A percentile compares a stretch with the other conserved stretches of the same genome.
phyloP scores from a whole-genome alignment of 805 yeast genomes.

The Metschnikowia kunwiensis region DNA sequence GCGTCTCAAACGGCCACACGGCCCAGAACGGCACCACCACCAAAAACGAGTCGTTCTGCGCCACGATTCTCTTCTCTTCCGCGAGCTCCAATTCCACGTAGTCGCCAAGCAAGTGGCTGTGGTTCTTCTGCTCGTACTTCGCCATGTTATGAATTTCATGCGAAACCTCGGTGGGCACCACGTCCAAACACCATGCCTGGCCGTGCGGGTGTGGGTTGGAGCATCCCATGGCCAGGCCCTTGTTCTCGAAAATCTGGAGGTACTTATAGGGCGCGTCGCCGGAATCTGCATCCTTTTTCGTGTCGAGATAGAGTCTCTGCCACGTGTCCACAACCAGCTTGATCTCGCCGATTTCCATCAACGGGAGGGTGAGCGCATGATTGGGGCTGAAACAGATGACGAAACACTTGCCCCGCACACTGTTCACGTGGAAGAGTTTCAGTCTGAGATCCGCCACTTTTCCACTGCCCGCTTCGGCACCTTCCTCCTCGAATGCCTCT shows the following conservation, averaged over 20 bases:
- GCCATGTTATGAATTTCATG: slow-evolving; percentile 52
- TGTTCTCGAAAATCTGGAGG: slow-evolving; percentile 72
- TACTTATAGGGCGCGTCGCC: slow-evolving; percentile 49
- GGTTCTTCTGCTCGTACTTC: slow-evolving; percentile 40
- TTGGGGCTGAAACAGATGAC: slow-evolving; percentile 73
- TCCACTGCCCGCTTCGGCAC: slow-evolving; percentile 3
- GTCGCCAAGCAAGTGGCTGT: slow-evolving; percentile 56
- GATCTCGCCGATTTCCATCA: slow-evolving; percentile 48
- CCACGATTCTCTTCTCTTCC: slow-evolving; percentile 51
- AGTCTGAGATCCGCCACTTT: slow-evolving; percentile 26
- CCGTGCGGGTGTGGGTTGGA: slow-evolving; percentile 83
- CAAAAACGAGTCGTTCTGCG: slow-evolving; percentile 58
- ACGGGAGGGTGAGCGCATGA: slow-evolving; percentile 64
- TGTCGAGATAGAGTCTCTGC: slow-evolving; percentile 48
- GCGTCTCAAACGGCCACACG: slow-evolving; percentile 75
- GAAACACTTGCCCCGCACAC: slow-evolving; percentile 64
- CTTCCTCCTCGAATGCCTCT: too few relatives aligned
- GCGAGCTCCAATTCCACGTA: slow-evolving; percentile 55
- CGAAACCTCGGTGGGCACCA: slow-evolving; percentile 63
- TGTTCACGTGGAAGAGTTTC: slow-evolving; percentile 50
- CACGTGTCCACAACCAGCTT: slow-evolving; percentile 55
- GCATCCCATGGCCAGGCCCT: slow-evolving; percentile 80
- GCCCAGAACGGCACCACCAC: slow-evolving; percentile 82
- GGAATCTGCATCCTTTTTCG: slow-evolving; percentile 36
- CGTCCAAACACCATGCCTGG: slow-evolving; percentile 72